Evolutionary conservation across 306 rosid genomes (phyloP).

Genomic region (Crotalaria pallida): DNA sequence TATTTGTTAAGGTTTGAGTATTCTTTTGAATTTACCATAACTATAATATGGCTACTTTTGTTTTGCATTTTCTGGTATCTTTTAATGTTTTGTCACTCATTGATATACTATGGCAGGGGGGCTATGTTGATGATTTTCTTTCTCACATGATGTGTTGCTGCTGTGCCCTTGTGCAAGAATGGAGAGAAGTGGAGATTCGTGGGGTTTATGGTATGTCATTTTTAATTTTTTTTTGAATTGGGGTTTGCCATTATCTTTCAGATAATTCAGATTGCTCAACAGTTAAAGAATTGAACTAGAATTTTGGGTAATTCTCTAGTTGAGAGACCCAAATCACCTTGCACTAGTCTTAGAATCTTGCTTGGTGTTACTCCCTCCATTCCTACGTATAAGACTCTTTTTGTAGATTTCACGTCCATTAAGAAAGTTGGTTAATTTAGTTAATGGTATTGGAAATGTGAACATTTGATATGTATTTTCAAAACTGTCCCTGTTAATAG

Average conservation of each 20-base stretch:
- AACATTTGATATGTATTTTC: no score
- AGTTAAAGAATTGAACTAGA: not conserved
- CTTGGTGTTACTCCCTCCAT: no score
- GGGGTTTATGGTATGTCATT: slow-evolving; percentile 47
- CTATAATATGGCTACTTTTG: not conserved
- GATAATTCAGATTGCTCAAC: not conserved
- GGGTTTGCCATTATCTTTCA: slow-evolving; percentile 33
- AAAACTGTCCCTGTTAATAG: no score
- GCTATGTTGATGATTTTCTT: slow-evolving; percentile 86
- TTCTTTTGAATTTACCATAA: not conserved
- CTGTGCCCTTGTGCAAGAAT: slow-evolving; percentile 98
- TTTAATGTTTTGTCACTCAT: not conserved
- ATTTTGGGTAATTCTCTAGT: not conserved
- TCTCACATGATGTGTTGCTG: slow-evolving; percentile 97
- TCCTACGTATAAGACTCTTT: no score
- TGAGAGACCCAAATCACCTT: not conserved
- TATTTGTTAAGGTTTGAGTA: not conserved
- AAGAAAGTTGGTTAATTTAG: no score
- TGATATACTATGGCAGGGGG: slow-evolving; percentile 58
- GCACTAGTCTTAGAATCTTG: not conserved
- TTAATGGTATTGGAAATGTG: no score
- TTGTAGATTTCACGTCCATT: no score
- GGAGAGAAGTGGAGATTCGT: slow-evolving; percentile 90
- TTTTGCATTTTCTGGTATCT: slow-evolving; percentile 9
- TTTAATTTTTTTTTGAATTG: no score